These are phyloP conservation scores for Triticum urartu DNA, from an alignment of 176 grass and related monocot genomes.

Conservation along the genomic window DNA sequence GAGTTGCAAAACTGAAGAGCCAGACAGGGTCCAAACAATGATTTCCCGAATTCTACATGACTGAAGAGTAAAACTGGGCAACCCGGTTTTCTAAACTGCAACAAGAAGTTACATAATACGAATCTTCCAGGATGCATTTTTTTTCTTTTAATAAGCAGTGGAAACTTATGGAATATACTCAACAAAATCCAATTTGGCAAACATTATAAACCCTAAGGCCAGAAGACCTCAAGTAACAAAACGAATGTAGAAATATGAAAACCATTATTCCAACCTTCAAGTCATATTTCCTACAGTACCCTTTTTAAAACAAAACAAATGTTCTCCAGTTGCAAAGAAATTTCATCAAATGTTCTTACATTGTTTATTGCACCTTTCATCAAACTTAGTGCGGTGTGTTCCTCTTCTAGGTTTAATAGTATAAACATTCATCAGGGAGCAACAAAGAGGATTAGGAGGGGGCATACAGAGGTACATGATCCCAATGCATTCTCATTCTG, in stretches of 20 bases:
- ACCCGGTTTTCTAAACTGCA: not conserved
- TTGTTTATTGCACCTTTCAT: not conserved
- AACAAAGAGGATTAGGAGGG: not conserved
- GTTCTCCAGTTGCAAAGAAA: not conserved
- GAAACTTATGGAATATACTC: not conserved
- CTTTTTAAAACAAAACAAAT: not conserved
- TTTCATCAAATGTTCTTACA: not conserved
- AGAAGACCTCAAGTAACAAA: not conserved
- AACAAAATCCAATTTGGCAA: constrained; percentile 12
- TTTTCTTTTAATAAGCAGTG: not conserved
- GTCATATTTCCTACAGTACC: not conserved
- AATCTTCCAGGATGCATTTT: not conserved
- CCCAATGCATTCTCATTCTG: not conserved
- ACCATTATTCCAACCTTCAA: not conserved
- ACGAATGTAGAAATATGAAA: not conserved
- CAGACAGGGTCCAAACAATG: not conserved
- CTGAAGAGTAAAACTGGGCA: not conserved
- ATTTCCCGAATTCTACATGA: not conserved
- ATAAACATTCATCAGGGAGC: not conserved
- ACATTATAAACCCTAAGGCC: not conserved
- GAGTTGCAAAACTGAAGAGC: not conserved
- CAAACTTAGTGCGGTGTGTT: not conserved
- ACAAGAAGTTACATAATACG: not conserved
- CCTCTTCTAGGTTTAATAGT: not conserved
- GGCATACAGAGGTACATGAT: not conserved